These are phyloP conservation scores for Trifolium fragiferum DNA, from an alignment of 306 rosid species.

Conservation along the genomic window DNA sequence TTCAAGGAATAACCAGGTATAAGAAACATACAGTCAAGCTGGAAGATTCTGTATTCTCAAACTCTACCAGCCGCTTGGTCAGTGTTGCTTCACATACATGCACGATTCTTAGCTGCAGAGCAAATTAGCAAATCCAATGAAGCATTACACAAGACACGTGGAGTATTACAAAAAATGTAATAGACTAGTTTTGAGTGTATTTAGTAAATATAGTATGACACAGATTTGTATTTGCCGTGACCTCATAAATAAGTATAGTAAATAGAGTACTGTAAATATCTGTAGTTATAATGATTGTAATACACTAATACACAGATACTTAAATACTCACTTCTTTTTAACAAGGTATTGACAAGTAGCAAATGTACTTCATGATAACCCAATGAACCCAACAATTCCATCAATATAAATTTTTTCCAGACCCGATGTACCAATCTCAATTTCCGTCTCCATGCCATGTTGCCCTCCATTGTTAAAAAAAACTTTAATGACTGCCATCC, in stretches of 20 bases:
- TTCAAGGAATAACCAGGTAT: slow-evolving; percentile 20
- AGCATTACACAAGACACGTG: background rate
- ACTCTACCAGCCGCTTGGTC: slow-evolving; percentile 81
- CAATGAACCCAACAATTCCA: background rate
- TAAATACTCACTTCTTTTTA: background rate
- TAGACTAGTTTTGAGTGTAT: background rate
- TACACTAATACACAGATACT: background rate
- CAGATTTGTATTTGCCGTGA: background rate
- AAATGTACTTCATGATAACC: background rate
- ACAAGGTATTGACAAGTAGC: background rate
- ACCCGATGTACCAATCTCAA: background rate
- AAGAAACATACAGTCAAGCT: slow-evolving; percentile 74
- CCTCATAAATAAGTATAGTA: background rate
- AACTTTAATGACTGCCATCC: no score
- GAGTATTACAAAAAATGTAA: background rate
- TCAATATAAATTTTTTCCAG: no score
- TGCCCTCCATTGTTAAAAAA: no score
- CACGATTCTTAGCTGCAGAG: slow-evolving; percentile 64
- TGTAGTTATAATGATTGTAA: background rate
- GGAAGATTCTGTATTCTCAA: slow-evolving; percentile 82
- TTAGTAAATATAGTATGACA: background rate
- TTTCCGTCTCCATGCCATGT: background rate
- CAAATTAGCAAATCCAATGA: slow-evolving; percentile 4
- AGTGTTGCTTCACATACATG: slow-evolving; percentile 86
- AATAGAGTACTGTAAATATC: no score